phyloP scores from a whole-genome alignment of 768 basidiomycete species.

The Austroboletus festivus region DNA sequence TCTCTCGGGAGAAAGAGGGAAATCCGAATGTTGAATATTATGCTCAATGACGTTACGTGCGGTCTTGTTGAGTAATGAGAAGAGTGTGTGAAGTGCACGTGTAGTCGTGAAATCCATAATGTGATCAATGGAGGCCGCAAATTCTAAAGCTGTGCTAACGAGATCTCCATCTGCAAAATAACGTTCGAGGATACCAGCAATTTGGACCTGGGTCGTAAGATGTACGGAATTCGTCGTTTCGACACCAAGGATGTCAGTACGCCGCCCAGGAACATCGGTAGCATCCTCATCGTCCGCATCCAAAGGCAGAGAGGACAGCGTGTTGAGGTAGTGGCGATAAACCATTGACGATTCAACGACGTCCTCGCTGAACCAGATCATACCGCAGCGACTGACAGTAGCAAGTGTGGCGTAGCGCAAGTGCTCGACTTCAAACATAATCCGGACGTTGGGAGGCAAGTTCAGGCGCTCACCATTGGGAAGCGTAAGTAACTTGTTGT shows the following conservation, averaged over 20 bases:
- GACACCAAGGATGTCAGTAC: conserved; percentile 40
- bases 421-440: conserved; percentile 99
- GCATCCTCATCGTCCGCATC: conserved; percentile 89
- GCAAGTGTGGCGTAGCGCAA: conserved; percentile 95
- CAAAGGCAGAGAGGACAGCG: conserved; percentile 68
- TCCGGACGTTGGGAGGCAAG: conserved; percentile 92
- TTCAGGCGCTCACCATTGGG: conserved; percentile 98
- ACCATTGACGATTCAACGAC: conserved; percentile 90
- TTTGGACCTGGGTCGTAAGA: conserved; percentile 71
- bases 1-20: conserved; percentile 80
- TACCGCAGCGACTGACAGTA: conserved; percentile 99
- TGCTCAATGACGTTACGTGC: conserved; percentile 92
- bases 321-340: conserved; percentile 82
- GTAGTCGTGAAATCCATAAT: conserved; percentile 98
- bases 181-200: conserved; percentile 70
- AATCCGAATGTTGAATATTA: conserved; percentile 92
- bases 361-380: conserved; percentile 99
- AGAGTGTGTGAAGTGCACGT: conserved; percentile 91
- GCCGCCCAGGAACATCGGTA: conserved; percentile 58
- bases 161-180: conserved; percentile 84
- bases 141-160: conserved; percentile 72
- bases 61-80: conserved; percentile 96
- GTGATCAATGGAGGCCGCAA: conserved; percentile 85
- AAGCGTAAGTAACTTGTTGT: conserved; percentile 95
- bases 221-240: conserved; percentile 59